A percentile compares a stretch with the other conserved stretches of the same genome.
phyloP scores from a whole-genome alignment of 2,329 filamentous ascomycete genomes.

The Aspergillus sclerotialis region DNA sequence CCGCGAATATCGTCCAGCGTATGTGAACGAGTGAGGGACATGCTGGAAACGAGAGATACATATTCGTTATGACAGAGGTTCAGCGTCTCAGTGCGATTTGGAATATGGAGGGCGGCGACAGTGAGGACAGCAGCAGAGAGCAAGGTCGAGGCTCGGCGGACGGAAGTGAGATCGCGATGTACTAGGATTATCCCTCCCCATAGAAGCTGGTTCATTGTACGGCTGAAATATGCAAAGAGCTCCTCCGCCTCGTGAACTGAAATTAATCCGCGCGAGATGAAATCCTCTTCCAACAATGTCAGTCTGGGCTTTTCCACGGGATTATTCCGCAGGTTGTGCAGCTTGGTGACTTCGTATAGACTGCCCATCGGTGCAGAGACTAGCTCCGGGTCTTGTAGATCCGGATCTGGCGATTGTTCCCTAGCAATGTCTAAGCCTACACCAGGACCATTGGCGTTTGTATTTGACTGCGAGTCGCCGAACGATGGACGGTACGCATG shows the following conservation, averaged over 20 bases:
- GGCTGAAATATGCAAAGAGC: conserved; percentile 45
- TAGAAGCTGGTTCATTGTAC: conserved; percentile 45
- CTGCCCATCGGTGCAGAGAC: conserved; percentile 48
- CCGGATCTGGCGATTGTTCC: conserved; percentile 39
- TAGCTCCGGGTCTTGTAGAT: conserved; percentile 34
- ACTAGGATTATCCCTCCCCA: conserved; percentile 48
- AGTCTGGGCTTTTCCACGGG: conserved; percentile 29
- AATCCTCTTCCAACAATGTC: conserved; percentile 40
- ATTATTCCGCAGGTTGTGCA: conserved; percentile 36
- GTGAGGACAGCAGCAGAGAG: conserved; percentile 51
- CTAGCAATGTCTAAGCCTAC: conserved; percentile 37
- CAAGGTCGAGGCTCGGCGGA: conserved; percentile 50
- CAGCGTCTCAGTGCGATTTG: conserved; percentile 47
- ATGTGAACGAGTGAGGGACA: conserved; percentile 53
- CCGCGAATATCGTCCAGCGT: conserved; percentile 53
- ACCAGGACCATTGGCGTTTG: conserved; percentile 18
- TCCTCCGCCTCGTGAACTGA: conserved; percentile 45
- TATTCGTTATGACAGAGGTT: conserved; percentile 52
- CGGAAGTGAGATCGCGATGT: conserved; percentile 43
- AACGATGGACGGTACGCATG: conserved; percentile 18
- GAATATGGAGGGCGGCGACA: conserved; percentile 53
- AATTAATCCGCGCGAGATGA: conserved; percentile 44
- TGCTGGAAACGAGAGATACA: conserved; percentile 48
- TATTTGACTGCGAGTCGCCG: conserved; percentile 21
- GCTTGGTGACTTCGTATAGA: conserved; percentile 48